Evolutionary conservation across 148 eudicot genomes (phyloP), one percentile per base, ranked within the genome.

Genomic region (Chenopodium berlandieri): DNA sequence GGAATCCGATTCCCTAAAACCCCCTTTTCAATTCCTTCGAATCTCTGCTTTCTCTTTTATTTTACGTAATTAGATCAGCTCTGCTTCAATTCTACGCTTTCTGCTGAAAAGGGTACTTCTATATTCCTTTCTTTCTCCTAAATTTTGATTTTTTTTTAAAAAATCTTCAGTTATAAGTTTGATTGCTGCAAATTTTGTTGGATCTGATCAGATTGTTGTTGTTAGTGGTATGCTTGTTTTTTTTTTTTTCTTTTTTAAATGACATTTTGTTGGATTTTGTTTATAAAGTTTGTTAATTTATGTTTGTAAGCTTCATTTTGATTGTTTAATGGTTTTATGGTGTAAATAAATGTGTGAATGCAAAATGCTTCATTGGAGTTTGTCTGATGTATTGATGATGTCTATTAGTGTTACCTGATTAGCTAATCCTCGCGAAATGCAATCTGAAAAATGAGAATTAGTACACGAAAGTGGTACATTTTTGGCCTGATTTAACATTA

Each of bases 101-200:
- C 31, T 50, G 56, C 75, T 73, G 20, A 56, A 71, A 76, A 81
- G 86, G 86, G 86, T 84, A 80, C 65, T 50, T 52, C 13, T 46
- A 46, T 11, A 52, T 67, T 70, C 63, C 63, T 62, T 47, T 79
- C 11, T 79, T 25, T 34, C 5, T 74, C 37, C 40, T n/a, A 19
- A 19, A 37, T 37, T 78, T 13, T 46, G 84, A 34, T 30, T 32
- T 13, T 47, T 37, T 23, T 37, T 0, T 27, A 37, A 37, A 37
- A 37, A 76, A 14, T 56, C 71, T 67, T 56, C 10, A 4, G 14
- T 73, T 74, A 6, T 27, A 31, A 19, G 10, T 19, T 16, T 80
- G 54, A 64, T 30, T 58, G 22, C 13, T 52, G 56, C 12, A 7
- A 37, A 17, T 76, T 25, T 64, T 19, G 44, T 76, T 76, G 63